Conservation (phyloP, 306 rosid species). For the Styphnolobium japonicum region DNA sequence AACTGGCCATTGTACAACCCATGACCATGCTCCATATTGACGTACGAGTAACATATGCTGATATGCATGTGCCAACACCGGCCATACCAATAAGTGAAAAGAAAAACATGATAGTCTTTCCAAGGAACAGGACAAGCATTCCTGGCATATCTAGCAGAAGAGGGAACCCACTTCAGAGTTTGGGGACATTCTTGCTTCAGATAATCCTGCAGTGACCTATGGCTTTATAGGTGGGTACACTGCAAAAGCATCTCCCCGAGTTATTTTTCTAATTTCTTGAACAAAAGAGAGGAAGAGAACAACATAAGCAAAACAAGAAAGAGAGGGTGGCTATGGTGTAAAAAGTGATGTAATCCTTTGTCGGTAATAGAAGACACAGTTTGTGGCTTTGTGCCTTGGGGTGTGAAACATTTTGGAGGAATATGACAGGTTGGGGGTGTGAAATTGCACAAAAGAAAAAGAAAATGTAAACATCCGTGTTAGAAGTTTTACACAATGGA, state of each 20-base stretch:
- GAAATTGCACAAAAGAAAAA: neutral
- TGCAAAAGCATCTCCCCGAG: neutral
- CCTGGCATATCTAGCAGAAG: slow-evolving; percentile 58
- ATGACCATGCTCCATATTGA: slow-evolving; percentile 16
- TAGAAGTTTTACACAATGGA: too few species aligned
- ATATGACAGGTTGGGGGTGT: too few species aligned
- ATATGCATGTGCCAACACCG: slow-evolving; percentile 15
- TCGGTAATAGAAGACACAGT: neutral
- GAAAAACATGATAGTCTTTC: slow-evolving; percentile 23
- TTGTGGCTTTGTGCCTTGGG: too few species aligned
- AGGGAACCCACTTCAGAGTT: slow-evolving; percentile 40
- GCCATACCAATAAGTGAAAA: slow-evolving; percentile 30
- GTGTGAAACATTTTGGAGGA: too few species aligned
- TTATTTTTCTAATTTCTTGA: neutral
- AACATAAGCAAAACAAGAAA: neutral
- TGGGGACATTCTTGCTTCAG: slow-evolving; percentile 60
- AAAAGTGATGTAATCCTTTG: neutral
- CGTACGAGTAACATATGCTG: slow-evolving; percentile 20
- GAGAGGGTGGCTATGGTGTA: neutral
- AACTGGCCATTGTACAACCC: slow-evolving; percentile 11
- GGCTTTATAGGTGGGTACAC: neutral
- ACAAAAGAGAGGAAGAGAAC: neutral
- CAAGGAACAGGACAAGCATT: slow-evolving; percentile 66
- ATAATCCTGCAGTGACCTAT: slow-evolving; percentile 44
- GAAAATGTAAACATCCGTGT: neutral